phyloP scores from a whole-genome alignment of 305 asterid species.

The Coffea humblotiana region DNA sequence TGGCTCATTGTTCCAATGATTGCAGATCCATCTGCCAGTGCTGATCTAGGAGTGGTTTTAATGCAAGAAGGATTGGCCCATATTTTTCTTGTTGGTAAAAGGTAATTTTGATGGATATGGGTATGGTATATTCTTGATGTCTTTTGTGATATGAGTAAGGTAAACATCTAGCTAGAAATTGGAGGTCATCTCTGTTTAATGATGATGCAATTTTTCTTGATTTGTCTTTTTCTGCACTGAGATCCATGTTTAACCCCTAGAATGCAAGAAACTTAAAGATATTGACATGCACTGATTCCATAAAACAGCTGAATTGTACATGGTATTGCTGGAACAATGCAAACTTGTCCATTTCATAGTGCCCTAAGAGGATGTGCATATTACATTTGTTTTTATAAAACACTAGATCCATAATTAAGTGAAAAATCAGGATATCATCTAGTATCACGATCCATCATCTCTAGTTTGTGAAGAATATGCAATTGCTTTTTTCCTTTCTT shows the following conservation, averaged over 20 bases:
- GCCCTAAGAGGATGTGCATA: background rate
- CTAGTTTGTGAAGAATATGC: background rate
- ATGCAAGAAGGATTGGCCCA: constrained; percentile 98
- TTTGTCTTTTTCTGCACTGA: background rate
- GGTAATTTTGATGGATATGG: constrained; percentile 37
- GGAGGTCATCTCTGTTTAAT: background rate
- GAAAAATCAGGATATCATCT: background rate
- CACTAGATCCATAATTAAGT: background rate
- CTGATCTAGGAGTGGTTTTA: constrained; percentile 91
- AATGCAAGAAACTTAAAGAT: background rate
- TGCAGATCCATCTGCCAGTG: constrained; percentile 86
- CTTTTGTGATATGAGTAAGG: background rate
- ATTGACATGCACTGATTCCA: background rate
- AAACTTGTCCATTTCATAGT: background rate
- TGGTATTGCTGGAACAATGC: background rate
- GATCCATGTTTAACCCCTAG: background rate
- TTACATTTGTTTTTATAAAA: background rate
- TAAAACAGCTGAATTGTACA: background rate
- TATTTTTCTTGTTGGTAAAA: constrained; percentile 85
- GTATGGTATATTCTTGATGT: constrained; percentile 15
- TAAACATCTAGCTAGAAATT: background rate
- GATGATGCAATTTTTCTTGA: background rate
- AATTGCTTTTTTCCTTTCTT: no score
- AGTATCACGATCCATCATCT: background rate
- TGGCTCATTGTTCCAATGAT: constrained; percentile 24